Evolutionary conservation across 2,329 filamentous ascomycete genomes (phyloP).

Genomic region (Bimuria novae-zelandiae): DNA sequence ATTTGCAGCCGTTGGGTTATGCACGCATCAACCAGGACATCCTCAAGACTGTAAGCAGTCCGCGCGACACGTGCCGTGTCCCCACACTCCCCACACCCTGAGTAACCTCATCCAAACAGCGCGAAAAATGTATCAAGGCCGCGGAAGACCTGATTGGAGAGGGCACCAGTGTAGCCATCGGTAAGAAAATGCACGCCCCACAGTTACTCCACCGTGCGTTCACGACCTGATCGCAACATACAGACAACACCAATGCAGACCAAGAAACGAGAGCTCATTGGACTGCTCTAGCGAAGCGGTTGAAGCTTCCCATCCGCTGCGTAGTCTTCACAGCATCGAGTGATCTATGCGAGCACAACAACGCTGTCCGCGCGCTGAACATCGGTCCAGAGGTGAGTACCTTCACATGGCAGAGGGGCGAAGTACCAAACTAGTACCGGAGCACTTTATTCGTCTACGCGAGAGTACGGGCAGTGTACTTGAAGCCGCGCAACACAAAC

Average conservation of each 20-base stretch:
- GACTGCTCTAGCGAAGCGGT: conserved; percentile 72
- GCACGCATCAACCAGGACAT: conserved; percentile 88
- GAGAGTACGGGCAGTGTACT: not conserved
- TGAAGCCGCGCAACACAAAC: not conserved
- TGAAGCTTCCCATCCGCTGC: conserved; percentile 77
- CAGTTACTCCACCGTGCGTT: conserved; percentile 10
- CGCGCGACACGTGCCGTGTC: conserved; percentile 30
- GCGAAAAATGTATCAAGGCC: conserved; percentile 70
- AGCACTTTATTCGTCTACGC: not conserved
- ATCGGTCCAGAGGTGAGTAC: conserved; percentile 40
- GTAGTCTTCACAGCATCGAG: conserved; percentile 78
- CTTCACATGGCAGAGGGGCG: too few species aligned
- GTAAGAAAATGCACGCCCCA: conserved; percentile 57
- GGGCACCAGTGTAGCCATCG: conserved; percentile 74
- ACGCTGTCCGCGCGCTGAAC: conserved; percentile 74
- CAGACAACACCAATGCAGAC: conserved; percentile 97
- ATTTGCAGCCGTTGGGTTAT: conserved; percentile 78
- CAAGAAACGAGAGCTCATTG: conserved; percentile 76
- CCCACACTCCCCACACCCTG: conserved; percentile 23
- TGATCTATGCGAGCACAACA: conserved; percentile 81
- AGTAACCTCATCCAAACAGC: conserved; percentile 51
- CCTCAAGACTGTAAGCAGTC: conserved; percentile 67
- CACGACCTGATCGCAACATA: conserved; percentile 16
- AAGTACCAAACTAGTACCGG: too few species aligned
- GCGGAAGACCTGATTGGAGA: conserved; percentile 68